Percentiles rank a stretch among this genome's conserved stretches.
phyloP scores from a whole-genome alignment of 2,329 filamentous ascomycete species.

The Monosporascus sp. region DNA sequence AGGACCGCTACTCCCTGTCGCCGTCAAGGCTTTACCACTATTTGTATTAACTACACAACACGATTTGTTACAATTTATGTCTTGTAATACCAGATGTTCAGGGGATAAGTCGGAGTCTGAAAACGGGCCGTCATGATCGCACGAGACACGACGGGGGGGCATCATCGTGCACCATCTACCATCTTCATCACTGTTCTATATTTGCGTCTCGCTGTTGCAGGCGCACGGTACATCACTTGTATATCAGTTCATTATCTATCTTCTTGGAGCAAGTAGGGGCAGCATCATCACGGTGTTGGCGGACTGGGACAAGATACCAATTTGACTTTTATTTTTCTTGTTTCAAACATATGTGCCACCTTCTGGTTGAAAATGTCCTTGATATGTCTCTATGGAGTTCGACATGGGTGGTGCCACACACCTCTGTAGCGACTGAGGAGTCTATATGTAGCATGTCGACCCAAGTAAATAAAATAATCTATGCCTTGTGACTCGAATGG shows the following conservation, averaged over 20 bases:
- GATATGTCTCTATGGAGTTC: too few species aligned
- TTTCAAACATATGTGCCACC: not conserved
- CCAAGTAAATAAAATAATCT: too few species aligned
- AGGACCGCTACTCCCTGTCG: too few species aligned
- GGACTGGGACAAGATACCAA: constrained; percentile 3
- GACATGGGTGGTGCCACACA: too few species aligned
- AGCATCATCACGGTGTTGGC: not conserved
- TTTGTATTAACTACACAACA: not conserved
- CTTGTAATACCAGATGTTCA: not conserved
- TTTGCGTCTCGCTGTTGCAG: not conserved
- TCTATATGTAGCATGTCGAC: too few species aligned
- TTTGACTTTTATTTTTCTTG: constrained; percentile 1
- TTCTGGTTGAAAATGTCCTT: not conserved
- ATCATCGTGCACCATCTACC: not conserved
- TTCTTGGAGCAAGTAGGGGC: not conserved
- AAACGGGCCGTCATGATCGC: too few species aligned
- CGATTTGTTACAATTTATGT: not conserved
- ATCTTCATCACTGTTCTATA: not conserved
- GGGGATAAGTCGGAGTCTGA: not conserved
- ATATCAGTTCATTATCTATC: not conserved
- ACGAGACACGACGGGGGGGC: not conserved
- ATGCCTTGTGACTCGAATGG: too few species aligned
- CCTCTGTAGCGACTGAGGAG: too few species aligned
- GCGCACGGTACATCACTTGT: not conserved
- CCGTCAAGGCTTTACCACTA: too few species aligned